These are phyloP conservation scores for Ilex paraguariensis DNA, from an alignment of 305 asterid genomes.

Conservation along the genomic window DNA sequence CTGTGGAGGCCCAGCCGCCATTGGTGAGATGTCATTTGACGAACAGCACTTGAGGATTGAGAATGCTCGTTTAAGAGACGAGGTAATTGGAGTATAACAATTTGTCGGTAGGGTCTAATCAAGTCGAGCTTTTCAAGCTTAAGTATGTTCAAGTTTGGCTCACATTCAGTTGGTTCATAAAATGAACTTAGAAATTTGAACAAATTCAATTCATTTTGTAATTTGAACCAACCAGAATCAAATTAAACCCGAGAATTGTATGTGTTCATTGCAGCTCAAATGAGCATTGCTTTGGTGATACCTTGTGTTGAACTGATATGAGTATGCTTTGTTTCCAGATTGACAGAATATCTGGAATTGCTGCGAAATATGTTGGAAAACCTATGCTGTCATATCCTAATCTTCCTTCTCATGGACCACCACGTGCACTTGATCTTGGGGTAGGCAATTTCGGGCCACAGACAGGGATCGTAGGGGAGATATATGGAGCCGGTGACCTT, in stretches of 20 bases:
- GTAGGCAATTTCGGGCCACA: conserved; percentile 9
- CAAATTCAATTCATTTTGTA: no score
- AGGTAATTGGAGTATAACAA: conserved; percentile 20
- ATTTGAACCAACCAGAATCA: no score
- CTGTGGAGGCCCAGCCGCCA: conserved; percentile 34
- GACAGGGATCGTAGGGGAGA: conserved; percentile 12
- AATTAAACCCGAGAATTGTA: no score
- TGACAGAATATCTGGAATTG: conserved; percentile 30
- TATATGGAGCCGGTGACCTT: conserved; percentile 13
- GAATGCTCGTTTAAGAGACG: conserved; percentile 32
- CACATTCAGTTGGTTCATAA: no score
- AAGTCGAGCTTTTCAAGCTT: no score
- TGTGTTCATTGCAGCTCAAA: no score
- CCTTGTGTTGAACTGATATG: no score
- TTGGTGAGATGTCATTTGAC: conserved; percentile 26
- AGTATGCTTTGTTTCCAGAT: conserved; percentile 17
- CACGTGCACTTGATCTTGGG: conserved; percentile 8
- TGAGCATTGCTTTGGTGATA: no score
- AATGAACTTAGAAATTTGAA: no score
- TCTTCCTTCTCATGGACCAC: conserved; percentile 10
- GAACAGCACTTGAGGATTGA: conserved; percentile 26
- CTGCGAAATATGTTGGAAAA: conserved; percentile 21
- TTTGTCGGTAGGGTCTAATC: no score
- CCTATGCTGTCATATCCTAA: conserved; percentile 13
- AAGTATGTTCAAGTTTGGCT: no score